A percentile compares a stretch with the other conserved stretches of the same genome.
Conservation (phyloP, 2,329 filamentous ascomycete species). For the Apiospora koreana region DNA sequence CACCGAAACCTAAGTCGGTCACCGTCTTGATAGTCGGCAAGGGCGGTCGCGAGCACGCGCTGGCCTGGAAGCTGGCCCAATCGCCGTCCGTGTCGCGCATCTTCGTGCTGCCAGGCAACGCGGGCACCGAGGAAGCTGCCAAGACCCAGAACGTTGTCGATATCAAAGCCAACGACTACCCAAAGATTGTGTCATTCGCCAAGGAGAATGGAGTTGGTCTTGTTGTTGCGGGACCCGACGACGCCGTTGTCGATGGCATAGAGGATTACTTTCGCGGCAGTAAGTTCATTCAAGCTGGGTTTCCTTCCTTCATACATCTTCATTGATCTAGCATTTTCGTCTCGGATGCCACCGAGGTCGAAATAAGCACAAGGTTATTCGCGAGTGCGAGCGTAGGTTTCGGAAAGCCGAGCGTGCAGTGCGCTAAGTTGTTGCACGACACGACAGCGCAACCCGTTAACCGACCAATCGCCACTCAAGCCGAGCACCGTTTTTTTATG, state of each 20-base stretch:
- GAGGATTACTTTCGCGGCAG: neutral
- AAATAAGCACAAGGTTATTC: neutral
- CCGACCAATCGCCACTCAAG: no score
- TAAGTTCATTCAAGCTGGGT: neutral
- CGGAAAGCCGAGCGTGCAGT: neutral
- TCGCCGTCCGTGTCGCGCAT: slow-evolving; percentile 65
- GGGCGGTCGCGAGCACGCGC: slow-evolving; percentile 74
- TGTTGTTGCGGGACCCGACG: neutral
- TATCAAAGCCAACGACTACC: neutral
- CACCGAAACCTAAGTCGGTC: no score
- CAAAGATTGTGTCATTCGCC: slow-evolving; percentile 68
- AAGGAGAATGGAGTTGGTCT: neutral
- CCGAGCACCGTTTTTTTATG: no score
- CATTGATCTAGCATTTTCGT: no score
- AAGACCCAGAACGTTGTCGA: neutral
- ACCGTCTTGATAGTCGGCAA: slow-evolving; percentile 69
- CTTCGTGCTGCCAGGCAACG: slow-evolving; percentile 60
- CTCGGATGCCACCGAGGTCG: neutral
- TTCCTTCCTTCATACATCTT: no score
- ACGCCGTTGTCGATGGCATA: neutral
- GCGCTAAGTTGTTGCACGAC: no score
- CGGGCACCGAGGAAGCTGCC: slow-evolving; percentile 42
- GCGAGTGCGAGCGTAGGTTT: neutral
- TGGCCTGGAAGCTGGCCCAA: slow-evolving; percentile 73
- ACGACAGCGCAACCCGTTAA: no score